A percentile compares a stretch with the other conserved stretches of the same genome.
phyloP scores from a whole-genome alignment of 2,329 filamentous ascomycete species.

The Leptodontidium sp. region DNA sequence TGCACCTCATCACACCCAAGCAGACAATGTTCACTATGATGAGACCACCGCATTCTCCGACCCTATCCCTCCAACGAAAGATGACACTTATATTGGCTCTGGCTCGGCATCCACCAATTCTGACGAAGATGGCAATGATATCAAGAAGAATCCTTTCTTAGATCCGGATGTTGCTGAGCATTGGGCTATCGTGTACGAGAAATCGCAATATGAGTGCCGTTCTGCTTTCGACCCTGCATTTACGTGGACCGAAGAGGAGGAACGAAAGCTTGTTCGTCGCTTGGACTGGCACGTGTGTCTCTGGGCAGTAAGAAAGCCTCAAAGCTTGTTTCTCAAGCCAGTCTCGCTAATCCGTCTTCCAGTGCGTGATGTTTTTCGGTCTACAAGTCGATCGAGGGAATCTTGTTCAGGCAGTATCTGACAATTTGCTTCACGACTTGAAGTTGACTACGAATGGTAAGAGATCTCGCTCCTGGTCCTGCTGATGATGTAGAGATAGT shows the following conservation, averaged over 20 bases:
- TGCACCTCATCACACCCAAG: background rate
- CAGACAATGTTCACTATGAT: constrained; percentile 31
- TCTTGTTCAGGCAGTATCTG: constrained; percentile 63
- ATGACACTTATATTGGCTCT: constrained; percentile 10
- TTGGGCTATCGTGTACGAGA: constrained; percentile 39
- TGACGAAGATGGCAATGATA: constrained; percentile 32
- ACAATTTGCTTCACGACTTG: constrained; percentile 65
- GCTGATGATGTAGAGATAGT: background rate
- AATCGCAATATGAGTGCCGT: constrained; percentile 42
- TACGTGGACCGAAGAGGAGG: constrained; percentile 42
- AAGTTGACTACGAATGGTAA: constrained; percentile 50
- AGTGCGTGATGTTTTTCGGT: constrained; percentile 66
- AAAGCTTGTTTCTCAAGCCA: background rate
- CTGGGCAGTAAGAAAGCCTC: constrained; percentile 34
- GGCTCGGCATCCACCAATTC: constrained; percentile 24
- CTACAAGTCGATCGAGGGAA: constrained; percentile 68
- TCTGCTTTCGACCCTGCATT: constrained; percentile 38
- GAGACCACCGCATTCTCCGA: constrained; percentile 31
- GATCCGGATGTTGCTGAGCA: constrained; percentile 41
- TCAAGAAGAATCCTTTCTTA: constrained; percentile 37
- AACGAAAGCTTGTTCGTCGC: constrained; percentile 39
- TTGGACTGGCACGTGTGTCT: constrained; percentile 39
- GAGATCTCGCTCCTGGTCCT: background rate
- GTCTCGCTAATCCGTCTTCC: background rate
- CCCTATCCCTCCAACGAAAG: constrained; percentile 24